Base-by-base conservation (phyloP, 352 stramenopile genomes). In the Thalassiosira hispida region DNA sequence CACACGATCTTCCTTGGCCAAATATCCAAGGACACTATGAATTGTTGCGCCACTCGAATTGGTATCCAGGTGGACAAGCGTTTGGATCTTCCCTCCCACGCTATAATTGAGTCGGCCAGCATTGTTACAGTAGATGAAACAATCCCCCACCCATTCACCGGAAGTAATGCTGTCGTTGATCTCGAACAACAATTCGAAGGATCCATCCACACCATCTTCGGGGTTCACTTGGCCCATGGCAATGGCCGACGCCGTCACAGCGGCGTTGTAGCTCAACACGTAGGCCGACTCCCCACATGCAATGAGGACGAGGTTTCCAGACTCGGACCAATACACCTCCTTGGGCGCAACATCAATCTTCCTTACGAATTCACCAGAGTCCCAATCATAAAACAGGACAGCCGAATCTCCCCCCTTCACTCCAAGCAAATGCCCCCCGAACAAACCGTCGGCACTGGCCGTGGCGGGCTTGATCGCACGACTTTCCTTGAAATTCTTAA, bases 1-100 rank as follows among this genome's bases (percentile, higher is more conserved):
- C 16, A 99, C 95, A 47, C 97, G 87, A 91, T 99, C 97, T 88
- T 99, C 97, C 81, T 98, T 98, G 4, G 97, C 95, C 8, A 99
- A 83, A 82, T 99, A 99, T 40, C 97, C 97, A 12, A 99, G 93
- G 63, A 99, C 91, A 9, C 77, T 84, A 88, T 98, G 98, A 91
- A 98, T 96, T 61, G 96, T 96, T 57, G 96, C 86, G 65, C 96
- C 95, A 72, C 83, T 90, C 16, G 86, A 80, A 29, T 74, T 85
- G 38, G 85, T 92, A 64, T 96, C 91, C 29, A 99, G 86, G 84
- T 99, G 97, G 18, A 96, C 95, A 0, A 99, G 88, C 35, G 96
- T 99, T 92, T 99, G 98, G 51, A 99, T 97, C 77, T 99, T 95
- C n/a, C 97, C 97, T 46, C 97, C 97, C n/a, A 99, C 97, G 80